A percentile compares a stretch with the other conserved stretches of the same genome.
Evolutionary conservation across 2,329 filamentous ascomycete species (phyloP).

Genomic region (Curvularia sp.): DNA sequence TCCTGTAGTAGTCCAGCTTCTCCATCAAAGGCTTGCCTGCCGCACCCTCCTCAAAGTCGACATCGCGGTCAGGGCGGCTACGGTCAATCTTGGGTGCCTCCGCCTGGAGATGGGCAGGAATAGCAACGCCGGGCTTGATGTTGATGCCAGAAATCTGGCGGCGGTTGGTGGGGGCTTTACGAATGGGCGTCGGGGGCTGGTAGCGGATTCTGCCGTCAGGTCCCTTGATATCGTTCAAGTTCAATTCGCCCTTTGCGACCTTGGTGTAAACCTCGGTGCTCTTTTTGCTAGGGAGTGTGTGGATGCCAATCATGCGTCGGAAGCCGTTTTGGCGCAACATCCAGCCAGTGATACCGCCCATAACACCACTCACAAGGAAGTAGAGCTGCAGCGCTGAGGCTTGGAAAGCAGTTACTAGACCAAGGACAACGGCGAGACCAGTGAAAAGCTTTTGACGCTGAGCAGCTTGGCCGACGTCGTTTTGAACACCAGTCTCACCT

Average conservation of each 20-base stretch:
- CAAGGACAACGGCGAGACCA: slow-evolving; percentile 61
- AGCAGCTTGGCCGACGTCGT: slow-evolving; percentile 28
- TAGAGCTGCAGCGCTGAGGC: slow-evolving; percentile 68
- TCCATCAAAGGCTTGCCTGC: slow-evolving; percentile 25
- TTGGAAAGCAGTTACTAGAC: slow-evolving; percentile 62
- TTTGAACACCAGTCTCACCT: slow-evolving; percentile 56
- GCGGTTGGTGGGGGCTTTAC: slow-evolving; percentile 16
- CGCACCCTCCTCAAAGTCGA: slow-evolving; percentile 32
- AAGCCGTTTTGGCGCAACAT: slow-evolving; percentile 49
- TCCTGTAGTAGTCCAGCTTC: slow-evolving; percentile 36
- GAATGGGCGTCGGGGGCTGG: slow-evolving; percentile 29
- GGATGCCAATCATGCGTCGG: slow-evolving; percentile 49
- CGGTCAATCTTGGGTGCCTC: slow-evolving; percentile 24
- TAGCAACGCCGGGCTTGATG: slow-evolving; percentile 30
- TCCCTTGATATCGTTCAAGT: slow-evolving; percentile 31
- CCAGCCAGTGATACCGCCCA: slow-evolving; percentile 51
- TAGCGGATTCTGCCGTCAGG: slow-evolving; percentile 39
- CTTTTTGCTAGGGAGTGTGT: slow-evolving; percentile 29
- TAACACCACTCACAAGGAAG: slow-evolving; percentile 59
- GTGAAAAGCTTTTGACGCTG: slow-evolving; percentile 54
- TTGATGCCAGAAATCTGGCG: slow-evolving; percentile 33
- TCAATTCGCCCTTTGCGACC: slow-evolving; percentile 37
- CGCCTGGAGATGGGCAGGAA: slow-evolving; percentile 36
- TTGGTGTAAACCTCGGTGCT: slow-evolving; percentile 38
- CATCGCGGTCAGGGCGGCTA: slow-evolving; percentile 29